A percentile compares a stretch with the other conserved stretches of the same genome.
Evolutionary conservation across 2,329 filamentous ascomycete genomes (phyloP).

Genomic region (Salinomyces thailandicus): DNA sequence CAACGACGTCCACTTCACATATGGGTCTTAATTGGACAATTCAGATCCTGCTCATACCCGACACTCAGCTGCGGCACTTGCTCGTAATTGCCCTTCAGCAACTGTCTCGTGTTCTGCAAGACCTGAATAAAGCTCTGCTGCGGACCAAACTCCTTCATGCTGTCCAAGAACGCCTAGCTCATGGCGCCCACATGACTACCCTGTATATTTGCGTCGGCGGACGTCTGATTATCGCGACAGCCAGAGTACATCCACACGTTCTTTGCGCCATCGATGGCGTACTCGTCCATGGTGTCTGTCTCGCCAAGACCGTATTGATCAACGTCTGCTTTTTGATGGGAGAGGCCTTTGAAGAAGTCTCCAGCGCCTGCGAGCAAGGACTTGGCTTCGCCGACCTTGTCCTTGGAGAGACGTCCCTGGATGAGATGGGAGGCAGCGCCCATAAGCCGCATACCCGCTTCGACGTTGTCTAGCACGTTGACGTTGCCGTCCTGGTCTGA

Average conservation of each 20-base stretch:
- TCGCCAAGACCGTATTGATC: conserved; percentile 35
- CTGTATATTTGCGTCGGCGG: conserved; percentile 34
- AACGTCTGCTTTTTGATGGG: conserved; percentile 33
- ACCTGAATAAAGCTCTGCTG: conserved; percentile 33
- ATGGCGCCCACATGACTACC: conserved; percentile 37
- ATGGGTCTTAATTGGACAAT: conserved; percentile 18
- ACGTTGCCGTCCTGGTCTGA: conserved; percentile 47
- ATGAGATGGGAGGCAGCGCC: conserved; percentile 42
- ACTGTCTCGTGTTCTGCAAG: conserved; percentile 29
- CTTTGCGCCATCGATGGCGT: conserved; percentile 33
- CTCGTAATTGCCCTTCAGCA: conserved; percentile 32
- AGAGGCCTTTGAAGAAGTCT: conserved; percentile 44
- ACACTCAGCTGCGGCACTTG: conserved; percentile 37
- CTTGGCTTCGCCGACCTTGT: conserved; percentile 41
- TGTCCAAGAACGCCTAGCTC: conserved; percentile 39
- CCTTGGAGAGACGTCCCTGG: conserved; percentile 37
- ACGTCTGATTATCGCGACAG: conserved; percentile 43
- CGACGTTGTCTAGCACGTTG: conserved; percentile 45
- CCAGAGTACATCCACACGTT: conserved; percentile 43
- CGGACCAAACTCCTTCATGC: conserved; percentile 28
- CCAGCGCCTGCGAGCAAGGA: conserved; percentile 45
- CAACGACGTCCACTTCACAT: background rate
- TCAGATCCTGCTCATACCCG: conserved; percentile 33
- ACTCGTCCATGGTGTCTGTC: conserved; percentile 31
- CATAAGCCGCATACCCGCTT: conserved; percentile 41